Percentiles rank a stretch among this genome's conserved stretches.
Evolutionary conservation across 371 early-diverging fungal genomes (phyloP).

Genomic region (Circinella minor): DNA sequence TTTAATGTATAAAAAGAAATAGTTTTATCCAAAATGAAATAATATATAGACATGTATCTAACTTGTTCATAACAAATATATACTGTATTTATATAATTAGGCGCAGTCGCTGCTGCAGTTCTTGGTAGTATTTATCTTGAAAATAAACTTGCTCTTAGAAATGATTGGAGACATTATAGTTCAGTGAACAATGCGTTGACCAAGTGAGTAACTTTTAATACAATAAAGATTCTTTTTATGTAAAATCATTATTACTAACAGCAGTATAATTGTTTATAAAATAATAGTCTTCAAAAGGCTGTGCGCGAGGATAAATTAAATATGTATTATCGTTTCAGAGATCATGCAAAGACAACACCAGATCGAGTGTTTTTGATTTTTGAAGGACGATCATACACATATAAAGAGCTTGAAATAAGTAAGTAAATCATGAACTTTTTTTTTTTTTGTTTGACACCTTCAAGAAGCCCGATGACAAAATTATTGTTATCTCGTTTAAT

Average conservation of each 20-base stretch:
- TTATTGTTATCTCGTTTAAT: too few relatives aligned
- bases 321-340: constrained; percentile 31
- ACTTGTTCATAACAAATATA: too few relatives aligned
- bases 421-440: constrained; percentile 1
- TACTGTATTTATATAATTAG: too few relatives aligned
- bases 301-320: constrained; percentile 18
- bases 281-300: background rate
- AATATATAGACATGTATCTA: too few relatives aligned
- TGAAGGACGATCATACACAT: constrained; percentile 33
- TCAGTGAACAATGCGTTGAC: background rate
- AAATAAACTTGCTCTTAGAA: constrained; percentile 3
- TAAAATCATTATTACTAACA: too few relatives aligned
- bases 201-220: background rate
- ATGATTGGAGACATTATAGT: constrained; percentile 2
- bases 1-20: too few relatives aligned
- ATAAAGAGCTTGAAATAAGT: constrained; percentile 30
- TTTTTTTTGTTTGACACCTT: too few relatives aligned
- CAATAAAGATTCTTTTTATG: too few relatives aligned
- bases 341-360: constrained; percentile 27
- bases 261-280: background rate
- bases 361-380: constrained; percentile 27
- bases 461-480: too few relatives aligned
- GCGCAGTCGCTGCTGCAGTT: background rate
- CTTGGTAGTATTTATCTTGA: constrained; percentile 20
- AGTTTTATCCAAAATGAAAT: too few relatives aligned